phyloP scores from a whole-genome alignment of 495 filamentous ascomycete genomes.

The Aspergillus cavernicola region DNA sequence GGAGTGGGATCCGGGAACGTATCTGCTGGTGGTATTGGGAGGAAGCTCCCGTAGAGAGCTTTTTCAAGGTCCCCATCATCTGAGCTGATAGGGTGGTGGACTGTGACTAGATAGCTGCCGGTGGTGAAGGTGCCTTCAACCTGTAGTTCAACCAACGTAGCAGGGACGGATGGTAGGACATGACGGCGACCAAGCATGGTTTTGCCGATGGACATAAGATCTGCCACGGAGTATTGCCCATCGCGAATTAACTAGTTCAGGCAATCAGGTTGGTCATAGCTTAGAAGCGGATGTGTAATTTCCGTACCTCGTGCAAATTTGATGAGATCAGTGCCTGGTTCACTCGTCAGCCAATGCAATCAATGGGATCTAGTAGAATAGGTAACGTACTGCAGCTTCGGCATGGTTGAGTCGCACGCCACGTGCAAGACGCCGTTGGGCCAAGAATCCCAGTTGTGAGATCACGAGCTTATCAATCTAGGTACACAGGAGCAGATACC shows the following conservation, averaged over 20 bases:
- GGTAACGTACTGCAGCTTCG: conserved; percentile 71
- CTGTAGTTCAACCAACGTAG: conserved; percentile 76
- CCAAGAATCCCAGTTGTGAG: conserved; percentile 82
- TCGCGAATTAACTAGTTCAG: conserved; percentile 77
- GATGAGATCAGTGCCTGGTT: conserved; percentile 80
- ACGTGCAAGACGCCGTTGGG: conserved; percentile 83
- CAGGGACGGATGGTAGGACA: conserved; percentile 77
- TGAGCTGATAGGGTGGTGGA: conserved; percentile 82
- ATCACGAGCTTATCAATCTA: conserved; percentile 96
- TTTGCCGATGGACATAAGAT: conserved; percentile 88
- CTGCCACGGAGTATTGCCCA: conserved; percentile 86
- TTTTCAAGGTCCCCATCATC: conserved; percentile 84
- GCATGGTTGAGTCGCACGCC: conserved; percentile 88
- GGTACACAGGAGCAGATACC: not conserved
- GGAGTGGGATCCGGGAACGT: conserved; percentile 62
- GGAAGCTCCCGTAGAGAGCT: conserved; percentile 88
- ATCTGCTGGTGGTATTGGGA: conserved; percentile 69
- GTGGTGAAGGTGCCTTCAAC: conserved; percentile 90
- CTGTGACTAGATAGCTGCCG: conserved; percentile 93
- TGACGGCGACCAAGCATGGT: conserved; percentile 93
- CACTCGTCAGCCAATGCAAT: conserved; percentile 1
- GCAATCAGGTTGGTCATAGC: not conserved
- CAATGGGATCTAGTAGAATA: not conserved
- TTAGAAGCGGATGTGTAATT: not conserved
- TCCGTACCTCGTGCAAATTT: conserved; percentile 77